Base-by-base conservation (phyloP, 768 basidiomycete genomes). In the Tylopilus rubrobrunneus region DNA sequence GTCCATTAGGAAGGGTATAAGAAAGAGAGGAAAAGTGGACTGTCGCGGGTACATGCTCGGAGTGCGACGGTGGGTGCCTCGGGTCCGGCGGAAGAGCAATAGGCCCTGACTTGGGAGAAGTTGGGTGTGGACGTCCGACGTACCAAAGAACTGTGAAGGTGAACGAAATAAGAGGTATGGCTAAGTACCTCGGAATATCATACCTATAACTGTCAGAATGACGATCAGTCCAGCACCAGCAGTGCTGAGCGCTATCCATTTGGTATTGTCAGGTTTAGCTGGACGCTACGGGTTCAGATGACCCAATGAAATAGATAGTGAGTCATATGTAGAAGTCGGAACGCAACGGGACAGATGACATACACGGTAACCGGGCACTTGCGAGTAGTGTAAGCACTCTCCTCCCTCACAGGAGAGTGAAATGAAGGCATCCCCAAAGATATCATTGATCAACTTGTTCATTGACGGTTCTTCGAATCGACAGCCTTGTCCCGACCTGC, bases 381-480 rank as follows among this genome's bases (percentile, higher is more conserved):
- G 89, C 0, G 89, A 91, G 62, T 85, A 92, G 63, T 96, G 91
- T 65, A 99, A 65, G 66, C 97, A 98, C 73, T 98, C 97, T 21
- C 97, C 96, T 6, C 90, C 85, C 1, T 87, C 74, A 60, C 97
- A 98, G 34, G 84, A 69, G 48, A 98, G 77, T 3, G 92, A 88
- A 65, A 99, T 99, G 65, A 85, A 89, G 1, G 75, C 77, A 67
- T 99, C 97, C 2, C 91, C 97, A 59, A 99, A 98, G 61, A 99
- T 86, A 56, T 87, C 85, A 64, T 87, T 83, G 71, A 99, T 98
- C 49, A 99, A 80, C 31, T 86, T 78, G 64, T 99, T 97, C 97
- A 99, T 98, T 0, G 89, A 93, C 0, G 92, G 91, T 63, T 99
- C 97, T 67, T 95, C 88, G 62, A 99, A 99, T 56, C 78, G 82